Evolutionary conservation across 2,329 filamentous ascomycete species (phyloP).

Genomic region (Ophiostoma ips): DNA sequence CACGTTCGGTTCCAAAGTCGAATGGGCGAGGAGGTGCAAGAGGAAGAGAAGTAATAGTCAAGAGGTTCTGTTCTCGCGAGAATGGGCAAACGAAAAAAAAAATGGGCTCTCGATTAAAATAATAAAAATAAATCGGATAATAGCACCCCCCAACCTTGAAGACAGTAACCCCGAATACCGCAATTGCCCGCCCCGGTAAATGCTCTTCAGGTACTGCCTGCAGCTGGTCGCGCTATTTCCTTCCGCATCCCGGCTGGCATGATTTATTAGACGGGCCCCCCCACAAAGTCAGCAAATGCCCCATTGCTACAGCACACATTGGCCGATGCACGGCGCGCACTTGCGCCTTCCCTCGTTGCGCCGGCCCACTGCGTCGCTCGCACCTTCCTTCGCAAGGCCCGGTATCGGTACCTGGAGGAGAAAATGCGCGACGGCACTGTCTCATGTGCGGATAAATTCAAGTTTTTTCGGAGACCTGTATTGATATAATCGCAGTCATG

Average conservation of each 20-base stretch:
- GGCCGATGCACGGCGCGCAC: background rate
- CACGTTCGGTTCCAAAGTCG: background rate
- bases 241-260: background rate
- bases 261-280: background rate
- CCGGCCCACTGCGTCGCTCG: background rate
- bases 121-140: background rate
- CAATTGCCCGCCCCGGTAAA: background rate
- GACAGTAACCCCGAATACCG: background rate
- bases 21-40: background rate
- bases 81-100: slow-evolving; percentile 1
- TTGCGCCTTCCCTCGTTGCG: slow-evolving; percentile 1
- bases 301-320: background rate
- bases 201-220: background rate
- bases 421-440: too few relatives aligned
- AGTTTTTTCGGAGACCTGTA: too few relatives aligned
- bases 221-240: background rate
- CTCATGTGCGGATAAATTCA: too few relatives aligned
- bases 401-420: slow-evolving; percentile 12
- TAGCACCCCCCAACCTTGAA: background rate
- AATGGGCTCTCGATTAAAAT: background rate
- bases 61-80: background rate
- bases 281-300: background rate
- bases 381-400: background rate
- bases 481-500: too few relatives aligned
- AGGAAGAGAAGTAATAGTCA: slow-evolving; percentile 1